phyloP scores from a whole-genome alignment of 2,329 filamentous ascomycete species.

The Hysterium pulicare region DNA sequence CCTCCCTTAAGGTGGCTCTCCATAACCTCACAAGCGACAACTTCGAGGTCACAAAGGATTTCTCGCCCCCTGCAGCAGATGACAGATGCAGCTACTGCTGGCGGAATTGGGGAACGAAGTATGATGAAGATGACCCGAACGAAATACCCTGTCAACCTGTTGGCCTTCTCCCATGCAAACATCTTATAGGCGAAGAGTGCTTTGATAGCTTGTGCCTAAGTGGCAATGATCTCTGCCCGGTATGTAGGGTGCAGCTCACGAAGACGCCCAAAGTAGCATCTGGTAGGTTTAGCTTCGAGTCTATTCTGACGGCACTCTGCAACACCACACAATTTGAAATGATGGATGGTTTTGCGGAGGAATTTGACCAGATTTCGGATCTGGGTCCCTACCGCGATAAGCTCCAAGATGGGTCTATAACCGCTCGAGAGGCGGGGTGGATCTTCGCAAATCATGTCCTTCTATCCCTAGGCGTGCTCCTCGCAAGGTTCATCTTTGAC shows the following conservation, averaged over 20 bases:
- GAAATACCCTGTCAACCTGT: neutral
- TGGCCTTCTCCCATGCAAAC: neutral
- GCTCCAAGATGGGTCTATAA: neutral
- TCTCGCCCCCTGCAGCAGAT: neutral
- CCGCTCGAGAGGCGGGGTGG: neutral
- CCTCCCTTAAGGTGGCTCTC: neutral
- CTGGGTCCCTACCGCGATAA: neutral
- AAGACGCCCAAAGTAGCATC: too few species aligned
- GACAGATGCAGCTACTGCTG: neutral
- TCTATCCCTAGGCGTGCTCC: neutral
- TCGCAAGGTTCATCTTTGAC: neutral
- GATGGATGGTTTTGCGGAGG: neutral
- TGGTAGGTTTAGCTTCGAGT: neutral
- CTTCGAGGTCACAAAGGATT: too few species aligned
- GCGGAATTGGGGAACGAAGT: neutral
- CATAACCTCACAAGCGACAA: too few species aligned
- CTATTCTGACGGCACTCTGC: neutral
- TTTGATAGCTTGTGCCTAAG: neutral
- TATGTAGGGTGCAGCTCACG: neutral
- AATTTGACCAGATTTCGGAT: neutral
- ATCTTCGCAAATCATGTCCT: neutral
- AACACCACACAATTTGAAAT: neutral
- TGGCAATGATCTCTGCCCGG: neutral
- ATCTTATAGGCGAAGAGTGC: neutral
- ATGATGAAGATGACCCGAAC: neutral